Base-by-base conservation (phyloP, 148 eudicot species). In the Pharnaceum exiguum region DNA sequence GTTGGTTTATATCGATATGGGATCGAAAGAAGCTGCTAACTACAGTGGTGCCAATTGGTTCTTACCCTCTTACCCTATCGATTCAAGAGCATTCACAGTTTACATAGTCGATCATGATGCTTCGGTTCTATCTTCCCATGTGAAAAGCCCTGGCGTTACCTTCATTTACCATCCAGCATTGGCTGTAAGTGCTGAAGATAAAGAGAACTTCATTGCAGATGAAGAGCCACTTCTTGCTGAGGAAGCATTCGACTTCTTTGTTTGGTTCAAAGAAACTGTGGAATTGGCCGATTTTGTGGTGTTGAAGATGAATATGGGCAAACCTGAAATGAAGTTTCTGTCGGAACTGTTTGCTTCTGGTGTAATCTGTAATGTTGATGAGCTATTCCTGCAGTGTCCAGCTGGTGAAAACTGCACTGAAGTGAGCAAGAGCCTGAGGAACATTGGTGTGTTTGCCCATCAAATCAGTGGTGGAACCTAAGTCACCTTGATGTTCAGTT, bases 111-210 rank as follows among this genome's bases (percentile, higher is more conserved):
- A 86, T 74, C 88, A 86, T 13, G 79, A 83, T 28, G 72, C 81
- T 15, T 64, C 81, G 30, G 86, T 74, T 18, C 51, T 90, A 56
- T 64, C 90, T 17, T 81, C 90, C 26, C 81, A 83, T 69, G 87
- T 83, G 21, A 82, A 80, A 31, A 77, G 71, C 19, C 90, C 97
- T 0, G 97, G 97, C 30, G 68, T 81, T 44, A 81, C 79, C 70
- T 90, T 86, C 67, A 76, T 90, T 33, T 90, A 90, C 63, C 74
- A 83, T 68, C 97, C 95, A 2, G 80, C 69, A 5, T 63, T 90
- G 33, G 81, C 75, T 0, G 87, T 73, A 39, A 77, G 57, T 7
- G 27, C 3, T 19, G 76, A 77, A 59, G 66, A 75, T 47, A 48
- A 71, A 16, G 31, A 51, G 13, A 79, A 72, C 11, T 75, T 78